phyloP scores from a whole-genome alignment of 2,329 filamentous ascomycete genomes.

The Phialophora expanda region DNA sequence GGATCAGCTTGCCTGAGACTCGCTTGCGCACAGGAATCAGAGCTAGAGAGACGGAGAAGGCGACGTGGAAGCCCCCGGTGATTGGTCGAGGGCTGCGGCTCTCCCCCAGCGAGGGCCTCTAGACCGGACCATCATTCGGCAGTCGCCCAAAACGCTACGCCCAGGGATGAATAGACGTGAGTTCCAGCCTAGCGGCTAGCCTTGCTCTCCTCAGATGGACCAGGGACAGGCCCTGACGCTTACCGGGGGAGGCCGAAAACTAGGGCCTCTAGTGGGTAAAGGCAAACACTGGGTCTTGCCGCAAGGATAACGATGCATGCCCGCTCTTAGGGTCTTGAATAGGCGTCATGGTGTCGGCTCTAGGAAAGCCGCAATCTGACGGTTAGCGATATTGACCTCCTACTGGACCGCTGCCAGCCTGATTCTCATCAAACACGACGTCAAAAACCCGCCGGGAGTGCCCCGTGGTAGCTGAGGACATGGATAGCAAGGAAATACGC shows the following conservation, averaged over 20 bases:
- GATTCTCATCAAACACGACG: conserved; percentile 6
- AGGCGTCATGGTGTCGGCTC: conserved; percentile 1
- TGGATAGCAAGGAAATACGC: neutral
- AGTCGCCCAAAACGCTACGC: conserved; percentile 3
- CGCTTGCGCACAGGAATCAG: conserved; percentile 4
- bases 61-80: neutral
- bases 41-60: conserved; percentile 16
- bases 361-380: neutral
- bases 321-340: neutral
- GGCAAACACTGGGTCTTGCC: conserved; percentile 2
- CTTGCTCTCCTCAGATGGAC: neutral
- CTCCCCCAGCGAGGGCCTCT: conserved; percentile 2
- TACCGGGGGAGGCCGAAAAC: conserved; percentile 15
- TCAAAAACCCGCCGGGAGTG: neutral
- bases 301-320: neutral
- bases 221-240: conserved; percentile 4
- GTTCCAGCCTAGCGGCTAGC: conserved; percentile 14
- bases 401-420: conserved; percentile 16
- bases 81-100: conserved; percentile 14
- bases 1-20: conserved; percentile 25
- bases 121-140: conserved; percentile 6
- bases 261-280: conserved; percentile 7
- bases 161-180: conserved; percentile 3
- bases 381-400: neutral
- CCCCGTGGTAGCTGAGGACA: neutral